Percentiles rank a stretch among this genome's conserved stretches.
Evolutionary conservation across 2,329 filamentous ascomycete species (phyloP).

Genomic region (Diplodia intermedia): DNA sequence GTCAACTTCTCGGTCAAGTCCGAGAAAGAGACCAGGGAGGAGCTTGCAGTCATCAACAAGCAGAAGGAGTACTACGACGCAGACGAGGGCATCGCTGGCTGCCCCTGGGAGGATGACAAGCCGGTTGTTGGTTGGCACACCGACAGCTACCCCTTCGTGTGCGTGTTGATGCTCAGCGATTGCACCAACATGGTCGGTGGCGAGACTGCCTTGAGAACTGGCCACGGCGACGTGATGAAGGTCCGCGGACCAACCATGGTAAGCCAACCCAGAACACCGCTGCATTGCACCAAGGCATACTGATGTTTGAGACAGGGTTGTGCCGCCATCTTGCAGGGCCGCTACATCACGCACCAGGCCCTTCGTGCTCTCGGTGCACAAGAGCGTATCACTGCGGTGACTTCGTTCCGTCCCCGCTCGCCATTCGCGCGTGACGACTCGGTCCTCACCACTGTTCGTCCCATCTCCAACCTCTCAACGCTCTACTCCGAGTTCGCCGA

Average conservation of each 20-base stretch:
- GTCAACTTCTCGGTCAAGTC: conserved; percentile 63
- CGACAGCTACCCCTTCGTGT: conserved; percentile 73
- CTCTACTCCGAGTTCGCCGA: conserved; percentile 68
- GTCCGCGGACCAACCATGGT: conserved; percentile 67
- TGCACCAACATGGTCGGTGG: conserved; percentile 68
- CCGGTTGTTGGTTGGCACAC: conserved; percentile 69
- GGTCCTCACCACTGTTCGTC: conserved; percentile 65
- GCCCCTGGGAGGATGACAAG: conserved; percentile 56
- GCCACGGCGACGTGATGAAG: conserved; percentile 62
- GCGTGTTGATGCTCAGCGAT: conserved; percentile 71
- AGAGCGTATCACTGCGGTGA: conserved; percentile 71
- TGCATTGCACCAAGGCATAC: conserved; percentile 7
- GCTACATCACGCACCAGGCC: conserved; percentile 71
- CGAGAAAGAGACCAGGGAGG: conserved; percentile 55
- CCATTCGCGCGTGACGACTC: conserved; percentile 65
- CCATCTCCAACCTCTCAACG: conserved; percentile 63
- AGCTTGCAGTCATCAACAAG: conserved; percentile 49
- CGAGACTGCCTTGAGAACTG: conserved; percentile 66
- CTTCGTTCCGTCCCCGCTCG: conserved; percentile 67
- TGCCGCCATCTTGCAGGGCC: conserved; percentile 70
- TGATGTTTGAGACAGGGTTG: conserved; percentile 56
- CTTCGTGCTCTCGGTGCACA: conserved; percentile 63
- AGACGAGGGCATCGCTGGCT: conserved; percentile 53
- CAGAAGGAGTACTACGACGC: conserved; percentile 48
- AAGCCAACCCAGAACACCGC: conserved; percentile 39